Conservation (phyloP, 345 rosid genomes). For the Populus euphratica region DNA sequence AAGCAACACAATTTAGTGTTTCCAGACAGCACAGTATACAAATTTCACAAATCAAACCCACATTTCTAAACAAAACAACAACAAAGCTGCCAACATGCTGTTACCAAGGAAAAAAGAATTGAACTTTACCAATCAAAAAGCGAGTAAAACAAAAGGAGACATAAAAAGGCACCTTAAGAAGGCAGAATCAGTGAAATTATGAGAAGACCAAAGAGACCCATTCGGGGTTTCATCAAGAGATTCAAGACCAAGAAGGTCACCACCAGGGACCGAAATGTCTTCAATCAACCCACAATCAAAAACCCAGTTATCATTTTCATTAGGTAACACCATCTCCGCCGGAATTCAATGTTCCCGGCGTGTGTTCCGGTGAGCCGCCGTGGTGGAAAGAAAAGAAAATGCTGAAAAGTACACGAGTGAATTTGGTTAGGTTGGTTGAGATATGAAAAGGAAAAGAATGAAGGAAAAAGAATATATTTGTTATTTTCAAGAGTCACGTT, state of each 20-base stretch:
- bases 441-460: neutral
- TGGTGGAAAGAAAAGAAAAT: neutral
- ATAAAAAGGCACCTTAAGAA: constrained; percentile 26
- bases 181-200: constrained; percentile 16
- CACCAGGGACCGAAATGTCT: constrained; percentile 39
- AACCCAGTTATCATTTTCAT: constrained; percentile 37
- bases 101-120: neutral
- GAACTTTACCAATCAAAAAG: no score
- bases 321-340: constrained; percentile 25
- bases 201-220: constrained; percentile 33
- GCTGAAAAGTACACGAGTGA: neutral
- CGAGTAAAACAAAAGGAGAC: neutral
- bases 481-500: constrained; percentile 5
- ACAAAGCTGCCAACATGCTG: neutral
- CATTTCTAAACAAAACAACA: neutral
- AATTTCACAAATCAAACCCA: neutral
- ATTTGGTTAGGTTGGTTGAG: constrained; percentile 4
- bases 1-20: neutral
- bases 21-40: neutral
- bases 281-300: constrained; percentile 38
- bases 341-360: constrained; percentile 13
- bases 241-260: constrained; percentile 38
- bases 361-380: neutral
- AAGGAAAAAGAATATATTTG: constrained; percentile 5
- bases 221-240: constrained; percentile 2